A percentile compares a stretch with the other conserved stretches of the same genome.
These are phyloP conservation scores for Pseudogymnoascus sp. DNA, from an alignment of 2,329 filamentous ascomycete genomes.

Conservation along the genomic window DNA sequence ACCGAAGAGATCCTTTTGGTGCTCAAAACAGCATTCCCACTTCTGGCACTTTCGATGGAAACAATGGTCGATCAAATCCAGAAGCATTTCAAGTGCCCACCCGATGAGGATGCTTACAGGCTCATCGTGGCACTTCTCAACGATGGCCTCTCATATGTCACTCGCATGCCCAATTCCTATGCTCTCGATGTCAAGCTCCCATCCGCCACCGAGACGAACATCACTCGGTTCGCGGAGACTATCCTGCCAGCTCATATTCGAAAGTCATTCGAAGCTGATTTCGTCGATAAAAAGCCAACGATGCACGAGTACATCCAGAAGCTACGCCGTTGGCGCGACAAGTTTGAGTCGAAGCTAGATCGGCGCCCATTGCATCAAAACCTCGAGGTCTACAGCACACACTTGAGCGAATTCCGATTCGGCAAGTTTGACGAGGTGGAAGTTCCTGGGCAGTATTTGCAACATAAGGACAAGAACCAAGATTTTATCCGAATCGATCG, in stretches of 20 bases:
- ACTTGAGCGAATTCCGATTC: slow-evolving; percentile 93
- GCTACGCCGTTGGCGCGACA: slow-evolving; percentile 88
- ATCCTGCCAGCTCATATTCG: slow-evolving; percentile 92
- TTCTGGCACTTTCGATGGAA: slow-evolving; percentile 96
- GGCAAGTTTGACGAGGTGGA: slow-evolving; percentile 98
- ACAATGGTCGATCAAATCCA: slow-evolving; percentile 99
- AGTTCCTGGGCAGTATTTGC: slow-evolving; percentile 90
- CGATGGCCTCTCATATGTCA: slow-evolving; percentile 87
- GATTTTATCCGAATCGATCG: slow-evolving; percentile 97
- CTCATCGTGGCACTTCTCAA: slow-evolving; percentile 96
- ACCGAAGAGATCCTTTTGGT: slow-evolving; percentile 93
- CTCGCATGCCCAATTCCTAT: slow-evolving; percentile 77
- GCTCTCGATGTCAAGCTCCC: slow-evolving; percentile 88
- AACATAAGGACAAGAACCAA: slow-evolving; percentile 98
- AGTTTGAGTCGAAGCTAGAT: slow-evolving; percentile 96
- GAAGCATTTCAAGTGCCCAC: slow-evolving; percentile 98
- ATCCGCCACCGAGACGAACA: slow-evolving; percentile 85
- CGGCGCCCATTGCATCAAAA: slow-evolving; percentile 52
- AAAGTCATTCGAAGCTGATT: slow-evolving; percentile 95
- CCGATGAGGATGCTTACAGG: slow-evolving; percentile 94
- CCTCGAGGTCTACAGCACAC: slow-evolving; percentile 79
- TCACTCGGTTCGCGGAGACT: slow-evolving; percentile 91
- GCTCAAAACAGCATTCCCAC: slow-evolving; percentile 92
- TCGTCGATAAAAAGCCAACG: slow-evolving; percentile 88
- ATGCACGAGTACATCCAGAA: slow-evolving; percentile 99